These are phyloP conservation scores for Sporobolomyces phaffii DNA, from an alignment of 768 basidiomycete genomes.

Conservation along the genomic window DNA sequence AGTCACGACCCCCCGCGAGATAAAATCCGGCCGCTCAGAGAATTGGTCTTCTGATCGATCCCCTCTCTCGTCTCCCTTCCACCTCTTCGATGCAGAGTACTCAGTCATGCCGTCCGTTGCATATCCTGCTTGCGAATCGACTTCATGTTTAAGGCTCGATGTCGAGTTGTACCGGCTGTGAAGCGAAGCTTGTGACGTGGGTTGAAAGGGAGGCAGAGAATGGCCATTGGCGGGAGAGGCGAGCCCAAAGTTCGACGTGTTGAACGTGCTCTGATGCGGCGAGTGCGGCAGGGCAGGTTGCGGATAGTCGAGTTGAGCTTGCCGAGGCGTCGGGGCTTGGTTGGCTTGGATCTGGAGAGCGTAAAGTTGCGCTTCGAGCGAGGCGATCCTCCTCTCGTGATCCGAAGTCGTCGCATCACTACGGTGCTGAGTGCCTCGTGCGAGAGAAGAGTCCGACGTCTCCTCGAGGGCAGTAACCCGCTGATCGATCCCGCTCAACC, in stretches of 20 bases:
- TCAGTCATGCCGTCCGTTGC: not conserved
- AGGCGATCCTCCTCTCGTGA: constrained; percentile 33
- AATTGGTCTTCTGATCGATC: not conserved
- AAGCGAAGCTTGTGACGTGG: not conserved
- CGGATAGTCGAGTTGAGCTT: not conserved
- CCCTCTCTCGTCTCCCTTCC: constrained; percentile 15
- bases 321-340: not conserved
- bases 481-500: constrained; percentile 12
- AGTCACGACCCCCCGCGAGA: constrained; percentile 25
- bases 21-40: constrained; percentile 20
- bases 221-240: constrained; percentile 3
- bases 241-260: not conserved
- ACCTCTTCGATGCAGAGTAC: constrained; percentile 14
- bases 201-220: not conserved
- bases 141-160: constrained; percentile 13
- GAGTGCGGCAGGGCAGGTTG: not conserved
- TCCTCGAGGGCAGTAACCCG: constrained; percentile 25
- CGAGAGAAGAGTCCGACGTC: not conserved
- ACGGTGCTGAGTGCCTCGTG: not conserved
- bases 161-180: not conserved
- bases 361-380: constrained; percentile 33
- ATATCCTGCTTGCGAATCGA: not conserved
- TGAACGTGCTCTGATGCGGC: not conserved
- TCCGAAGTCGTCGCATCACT: not conserved
- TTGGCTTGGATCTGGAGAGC: constrained; percentile 15